Base-by-base conservation (phyloP, 1,284 basidiomycete genomes). In the Rhodotorula sp. region DNA sequence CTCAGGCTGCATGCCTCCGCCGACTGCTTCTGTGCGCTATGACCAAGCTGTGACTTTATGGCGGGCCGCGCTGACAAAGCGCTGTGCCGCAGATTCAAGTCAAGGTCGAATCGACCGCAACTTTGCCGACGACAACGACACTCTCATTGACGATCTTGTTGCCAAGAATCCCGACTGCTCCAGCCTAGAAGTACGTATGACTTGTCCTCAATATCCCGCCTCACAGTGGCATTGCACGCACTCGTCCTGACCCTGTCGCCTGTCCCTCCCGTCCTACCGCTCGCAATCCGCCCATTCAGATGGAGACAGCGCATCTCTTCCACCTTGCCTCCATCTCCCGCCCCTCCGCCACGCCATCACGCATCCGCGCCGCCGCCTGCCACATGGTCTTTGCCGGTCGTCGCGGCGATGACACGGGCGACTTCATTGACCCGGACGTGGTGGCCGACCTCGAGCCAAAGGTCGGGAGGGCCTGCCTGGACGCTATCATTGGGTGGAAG, bases 301-400 rank as follows among this genome's bases (percentile, higher is more conserved):
- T 91, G 90, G 90, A 91, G 79, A 91, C 89, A 0, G 90, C 89
- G 79, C 90, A 90, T 81, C 82, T 91, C 61, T 57, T 69, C 45
- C 72, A 70, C 63, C 61, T 74, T 34, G 65, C 69, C 23, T 59
- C 52, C 19, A 65, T 73, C 66, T 61, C 65, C 19, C 21, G 55
- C 1, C 67, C 57, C 13, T 7, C 12, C 70, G 71, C 67, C 66
- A 53, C 48, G 13, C 23, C 23, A 25, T 46, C 27, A 68, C 70
- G 83, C 64, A 91, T 93, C 78, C 85, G 87, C 72, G 90, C 89
- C 4, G 90, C 90, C 12, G 89, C 89, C 21, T 87, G 87, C 23
- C 91, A 93, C 73, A 91, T 93, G 87, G 87, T 92, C 27, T 93
- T 91, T 78, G 91, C 91, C n/a, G 86, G 88, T 61, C 86, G 91